Base-by-base conservation (phyloP, 2,329 filamentous ascomycete genomes). In the Sporothrix inflata region DNA sequence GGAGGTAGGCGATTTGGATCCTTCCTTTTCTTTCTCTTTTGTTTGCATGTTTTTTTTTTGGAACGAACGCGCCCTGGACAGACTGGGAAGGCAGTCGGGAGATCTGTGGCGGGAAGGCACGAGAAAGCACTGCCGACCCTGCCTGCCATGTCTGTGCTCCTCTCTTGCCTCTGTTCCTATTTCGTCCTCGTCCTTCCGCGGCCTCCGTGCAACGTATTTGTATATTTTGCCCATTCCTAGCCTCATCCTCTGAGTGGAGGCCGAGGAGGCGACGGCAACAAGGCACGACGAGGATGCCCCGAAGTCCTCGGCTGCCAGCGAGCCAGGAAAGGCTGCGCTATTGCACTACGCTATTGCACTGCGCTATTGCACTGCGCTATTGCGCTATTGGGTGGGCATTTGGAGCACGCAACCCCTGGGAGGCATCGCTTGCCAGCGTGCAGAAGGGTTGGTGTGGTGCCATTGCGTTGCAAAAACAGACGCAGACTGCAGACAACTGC, bases 31-130 rank as follows among this genome's bases (percentile, higher is more conserved):
- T 63, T 19, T 63, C 21, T 53, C 5, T 27, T 21, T 12, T 53
- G 51, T 27, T 27, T n/a, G n/a, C n/a, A n/a, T n/a, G n/a, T n/a
- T 53, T 5, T 53, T n/a, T 55, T 14, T 16, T 57, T 34, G 14
- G 27, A 24, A 34, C 14, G 27, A 34, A 57, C 27, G 9, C 19
- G 55, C 16, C 16, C 21, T 19, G 6, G n/a, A 47, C 42, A 34
- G 21, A 30, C 16, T 30, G 42, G 45, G 16, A 30, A 67, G 24
- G 63, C 42, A 51, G 27, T 49, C 8, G 42, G 45, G 24, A 66
- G 63, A 51, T 49, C 63, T 12, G 63, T 67, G 42, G 42, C 63
- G 45, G 63, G 42, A 51, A 49, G 61, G 42, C 61, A 40, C 40
- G 61, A 66, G 24, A 49, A 34, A 49, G 27, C 61, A 66, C 61